Evolutionary conservation across 768 basidiomycete genomes (phyloP).

Genomic region (Baorangia bicolor): DNA sequence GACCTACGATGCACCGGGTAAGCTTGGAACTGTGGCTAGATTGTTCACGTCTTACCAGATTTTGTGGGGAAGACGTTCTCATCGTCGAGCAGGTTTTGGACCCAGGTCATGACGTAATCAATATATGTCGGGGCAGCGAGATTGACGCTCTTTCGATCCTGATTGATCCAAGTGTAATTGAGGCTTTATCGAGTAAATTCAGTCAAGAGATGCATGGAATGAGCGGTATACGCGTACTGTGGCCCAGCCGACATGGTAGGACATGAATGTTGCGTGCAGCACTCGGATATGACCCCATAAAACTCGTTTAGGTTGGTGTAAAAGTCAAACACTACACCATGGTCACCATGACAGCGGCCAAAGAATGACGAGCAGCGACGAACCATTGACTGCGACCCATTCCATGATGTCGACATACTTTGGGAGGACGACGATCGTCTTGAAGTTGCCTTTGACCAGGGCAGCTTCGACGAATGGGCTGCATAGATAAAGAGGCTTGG

Average conservation of each 20-base stretch:
- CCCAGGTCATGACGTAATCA: slow-evolving; percentile 97
- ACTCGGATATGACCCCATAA: slow-evolving; percentile 91
- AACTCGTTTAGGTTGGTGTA: slow-evolving; percentile 97
- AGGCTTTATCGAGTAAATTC: slow-evolving; percentile 46
- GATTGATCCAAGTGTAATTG: slow-evolving; percentile 94
- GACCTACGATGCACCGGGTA: slow-evolving; percentile 50
- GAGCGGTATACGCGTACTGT: slow-evolving; percentile 49
- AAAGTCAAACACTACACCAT: slow-evolving; percentile 83
- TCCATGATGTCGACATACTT: slow-evolving; percentile 96
- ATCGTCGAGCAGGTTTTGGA: slow-evolving; percentile 93
- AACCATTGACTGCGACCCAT: slow-evolving; percentile 95
- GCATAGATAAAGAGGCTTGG: slow-evolving; percentile 83
- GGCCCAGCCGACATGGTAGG: slow-evolving; percentile 90
- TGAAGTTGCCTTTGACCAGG: slow-evolving; percentile 96
- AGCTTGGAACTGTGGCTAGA: neutral
- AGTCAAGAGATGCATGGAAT: neutral
- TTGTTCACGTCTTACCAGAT: slow-evolving; percentile 56
- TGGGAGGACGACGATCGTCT: slow-evolving; percentile 94
- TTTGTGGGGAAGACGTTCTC: slow-evolving; percentile 95
- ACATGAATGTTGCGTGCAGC: slow-evolving; percentile 87
- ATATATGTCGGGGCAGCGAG: slow-evolving; percentile 95
- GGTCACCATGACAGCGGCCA: neutral
- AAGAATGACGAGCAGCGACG: slow-evolving; percentile 29
- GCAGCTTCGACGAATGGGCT: slow-evolving; percentile 95
- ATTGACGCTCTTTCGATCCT: slow-evolving; percentile 82